Percentiles rank a stretch among this genome's conserved stretches.
Evolutionary conservation across 2,329 filamentous ascomycete species (phyloP).

Genomic region (Scedosporium minutisporum): DNA sequence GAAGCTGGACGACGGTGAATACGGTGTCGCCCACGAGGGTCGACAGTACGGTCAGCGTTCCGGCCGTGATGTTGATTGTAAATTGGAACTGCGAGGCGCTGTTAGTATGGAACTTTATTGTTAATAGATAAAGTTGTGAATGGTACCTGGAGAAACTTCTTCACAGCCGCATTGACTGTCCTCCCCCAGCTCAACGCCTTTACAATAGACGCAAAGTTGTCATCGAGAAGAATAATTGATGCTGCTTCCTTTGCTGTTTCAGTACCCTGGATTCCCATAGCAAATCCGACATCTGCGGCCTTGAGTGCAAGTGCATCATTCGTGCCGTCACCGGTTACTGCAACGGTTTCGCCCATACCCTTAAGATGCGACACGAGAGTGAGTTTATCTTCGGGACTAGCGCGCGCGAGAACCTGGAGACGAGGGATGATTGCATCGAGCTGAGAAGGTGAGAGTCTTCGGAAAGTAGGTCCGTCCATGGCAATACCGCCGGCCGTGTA

Average conservation of each 20-base stretch:
- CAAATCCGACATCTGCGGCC: slow-evolving; percentile 57
- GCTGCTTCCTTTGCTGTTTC: slow-evolving; percentile 55
- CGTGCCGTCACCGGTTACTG: slow-evolving; percentile 57
- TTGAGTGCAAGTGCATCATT: slow-evolving; percentile 59
- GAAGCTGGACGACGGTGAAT: slow-evolving; percentile 46
- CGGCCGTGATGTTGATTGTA: slow-evolving; percentile 53
- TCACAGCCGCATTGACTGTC: slow-evolving; percentile 53
- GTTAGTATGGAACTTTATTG: too few species aligned
- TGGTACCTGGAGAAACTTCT: slow-evolving; percentile 50
- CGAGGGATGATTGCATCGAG: slow-evolving; percentile 45
- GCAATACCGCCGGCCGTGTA: slow-evolving; percentile 49
- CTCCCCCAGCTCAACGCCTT: slow-evolving; percentile 53
- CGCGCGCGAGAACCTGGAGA: slow-evolving; percentile 58
- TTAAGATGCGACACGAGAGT: slow-evolving; percentile 55
- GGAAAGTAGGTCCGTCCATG: slow-evolving; percentile 45
- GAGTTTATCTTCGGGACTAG: slow-evolving; percentile 60
- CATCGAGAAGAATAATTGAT: slow-evolving; percentile 52
- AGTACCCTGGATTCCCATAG: slow-evolving; percentile 58
- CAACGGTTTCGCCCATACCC: slow-evolving; percentile 55
- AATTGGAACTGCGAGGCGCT: slow-evolving; percentile 37
- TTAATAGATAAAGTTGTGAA: slow-evolving; percentile 14
- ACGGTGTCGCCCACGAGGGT: slow-evolving; percentile 43
- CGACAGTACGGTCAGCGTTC: slow-evolving; percentile 47
- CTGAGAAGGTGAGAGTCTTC: slow-evolving; percentile 41
- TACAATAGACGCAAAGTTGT: slow-evolving; percentile 54